Base-by-base conservation (phyloP, 2,329 filamentous ascomycete genomes). In the Hysterium pulicare region DNA sequence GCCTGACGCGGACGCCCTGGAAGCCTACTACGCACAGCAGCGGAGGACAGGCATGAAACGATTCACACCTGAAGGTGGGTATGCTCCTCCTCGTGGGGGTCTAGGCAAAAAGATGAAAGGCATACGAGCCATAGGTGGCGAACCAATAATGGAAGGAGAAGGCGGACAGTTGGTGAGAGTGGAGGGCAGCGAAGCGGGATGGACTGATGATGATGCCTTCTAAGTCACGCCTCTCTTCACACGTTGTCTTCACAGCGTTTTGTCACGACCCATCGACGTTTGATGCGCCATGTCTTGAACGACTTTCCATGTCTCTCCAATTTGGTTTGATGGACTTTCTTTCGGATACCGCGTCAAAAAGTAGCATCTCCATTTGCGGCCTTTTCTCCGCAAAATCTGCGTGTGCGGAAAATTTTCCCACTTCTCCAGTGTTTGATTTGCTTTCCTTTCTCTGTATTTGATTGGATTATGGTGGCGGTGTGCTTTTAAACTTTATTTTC, bases 11-110 rank as follows among this genome's bases (percentile, higher is more conserved):
- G 90, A 95, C 61, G 79, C 79, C 0, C 83, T 83, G 3, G 87
- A 93, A 47, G 77, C 81, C 8, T 94, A 95, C 66, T 88, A 88
- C 59, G 85, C 87, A 50, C 79, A 84, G 44, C 71, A 90, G 41
- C 79, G 84, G 47, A 82, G 83, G 23, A 76, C 83, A 5, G 78
- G 81, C 26, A 76, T 76, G 53, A 90, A 89, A 70, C 77, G 84
- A 34, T 74, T 79, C 34, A 66, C 66, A 22, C 66, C 64, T 20
- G 61, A 66, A 38, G 58, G 62, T 19, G 62, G 61, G 16, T 61
- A 66, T 44, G 56, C 55, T 13, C 64, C 59, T 10, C 63, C 62
- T 11, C 56, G 61, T 30, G 47, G 55, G 1, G 46, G 64, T 4
- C 55, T 63, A 28, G 64, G 63, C 51, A 68, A 66, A 53, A 63